Percentiles rank a stretch among this genome's conserved stretches.
Conservation (phyloP, 1,284 basidiomycete species). For the Ganoderma lucidum region DNA sequence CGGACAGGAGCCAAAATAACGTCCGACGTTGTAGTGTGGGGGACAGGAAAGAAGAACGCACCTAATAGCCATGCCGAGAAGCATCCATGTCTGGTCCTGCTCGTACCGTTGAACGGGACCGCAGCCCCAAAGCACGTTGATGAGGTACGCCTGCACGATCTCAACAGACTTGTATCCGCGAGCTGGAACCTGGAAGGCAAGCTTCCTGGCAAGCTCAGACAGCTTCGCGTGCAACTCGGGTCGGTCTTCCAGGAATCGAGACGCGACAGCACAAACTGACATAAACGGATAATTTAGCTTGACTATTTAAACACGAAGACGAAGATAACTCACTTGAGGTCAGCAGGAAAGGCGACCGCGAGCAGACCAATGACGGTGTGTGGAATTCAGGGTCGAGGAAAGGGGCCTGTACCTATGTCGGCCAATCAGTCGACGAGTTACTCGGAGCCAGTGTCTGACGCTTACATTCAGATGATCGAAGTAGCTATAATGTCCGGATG, state of each 20-base stretch:
- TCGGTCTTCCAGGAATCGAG: slow-evolving; percentile 87
- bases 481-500: slow-evolving; percentile 55
- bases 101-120: slow-evolving; percentile 96
- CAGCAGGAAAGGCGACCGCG: slow-evolving; percentile 90
- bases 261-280: slow-evolving; percentile 91
- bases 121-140: slow-evolving; percentile 85
- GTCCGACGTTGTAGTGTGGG: not conserved
- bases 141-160: slow-evolving; percentile 90
- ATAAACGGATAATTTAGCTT: slow-evolving; percentile 21
- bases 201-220: slow-evolving; percentile 86
- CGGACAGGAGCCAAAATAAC: slow-evolving; percentile 18
- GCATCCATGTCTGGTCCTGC: slow-evolving; percentile 95
- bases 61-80: slow-evolving; percentile 88
- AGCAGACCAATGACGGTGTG: slow-evolving; percentile 91
- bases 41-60: slow-evolving; percentile 38
- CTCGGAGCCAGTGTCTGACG: slow-evolving; percentile 24
- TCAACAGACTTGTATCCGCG: slow-evolving; percentile 95
- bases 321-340: slow-evolving; percentile 79
- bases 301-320: slow-evolving; percentile 14
- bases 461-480: slow-evolving; percentile 81
- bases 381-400: slow-evolving; percentile 88
- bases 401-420: slow-evolving; percentile 69
- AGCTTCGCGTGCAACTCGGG: slow-evolving; percentile 87
- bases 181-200: slow-evolving; percentile 90
- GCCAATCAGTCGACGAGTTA: slow-evolving; percentile 26